Evolutionary conservation across 1,284 basidiomycete genomes (phyloP).

Genomic region (Schizophyllum commune): DNA sequence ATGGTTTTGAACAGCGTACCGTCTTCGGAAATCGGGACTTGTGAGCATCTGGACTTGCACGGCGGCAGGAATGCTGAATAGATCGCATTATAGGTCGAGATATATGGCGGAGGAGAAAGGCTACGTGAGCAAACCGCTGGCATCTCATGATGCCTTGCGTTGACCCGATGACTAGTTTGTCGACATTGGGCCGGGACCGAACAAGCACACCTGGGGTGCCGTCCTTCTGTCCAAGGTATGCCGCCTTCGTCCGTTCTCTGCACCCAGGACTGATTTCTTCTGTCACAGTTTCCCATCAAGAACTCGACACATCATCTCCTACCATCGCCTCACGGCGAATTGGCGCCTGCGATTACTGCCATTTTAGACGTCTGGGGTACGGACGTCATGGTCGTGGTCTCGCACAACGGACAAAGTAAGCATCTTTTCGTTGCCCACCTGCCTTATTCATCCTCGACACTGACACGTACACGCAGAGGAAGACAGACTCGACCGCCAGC

Average conservation of each 20-base stretch:
- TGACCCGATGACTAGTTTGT: slow-evolving; percentile 43
- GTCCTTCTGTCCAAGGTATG: slow-evolving; percentile 72
- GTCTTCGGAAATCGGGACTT: slow-evolving; percentile 88
- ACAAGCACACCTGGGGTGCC: slow-evolving; percentile 89
- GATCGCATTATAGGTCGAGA: slow-evolving; percentile 46
- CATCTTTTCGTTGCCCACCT: no score
- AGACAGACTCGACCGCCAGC: slow-evolving; percentile 79
- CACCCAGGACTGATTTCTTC: not conserved
- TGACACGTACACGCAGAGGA: slow-evolving; percentile 52
- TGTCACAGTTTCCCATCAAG: slow-evolving; percentile 77
- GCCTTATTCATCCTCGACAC: no score
- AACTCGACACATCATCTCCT: slow-evolving; percentile 85
- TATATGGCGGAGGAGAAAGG: slow-evolving; percentile 74
- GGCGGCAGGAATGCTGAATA: not conserved
- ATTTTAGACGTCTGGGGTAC: slow-evolving; percentile 81
- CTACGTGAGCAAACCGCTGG: no score
- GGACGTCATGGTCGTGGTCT: slow-evolving; percentile 75
- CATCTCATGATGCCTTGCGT: no score
- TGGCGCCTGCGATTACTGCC: slow-evolving; percentile 90
- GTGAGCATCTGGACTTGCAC: no score
- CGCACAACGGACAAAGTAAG: slow-evolving; percentile 92
- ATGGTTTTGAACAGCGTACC: slow-evolving; percentile 45
- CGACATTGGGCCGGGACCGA: slow-evolving; percentile 82
- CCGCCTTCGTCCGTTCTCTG: not conserved
- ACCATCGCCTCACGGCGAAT: slow-evolving; percentile 83